Conservation (phyloP, 768 basidiomycete genomes). For the Boletus bicolor region DNA sequence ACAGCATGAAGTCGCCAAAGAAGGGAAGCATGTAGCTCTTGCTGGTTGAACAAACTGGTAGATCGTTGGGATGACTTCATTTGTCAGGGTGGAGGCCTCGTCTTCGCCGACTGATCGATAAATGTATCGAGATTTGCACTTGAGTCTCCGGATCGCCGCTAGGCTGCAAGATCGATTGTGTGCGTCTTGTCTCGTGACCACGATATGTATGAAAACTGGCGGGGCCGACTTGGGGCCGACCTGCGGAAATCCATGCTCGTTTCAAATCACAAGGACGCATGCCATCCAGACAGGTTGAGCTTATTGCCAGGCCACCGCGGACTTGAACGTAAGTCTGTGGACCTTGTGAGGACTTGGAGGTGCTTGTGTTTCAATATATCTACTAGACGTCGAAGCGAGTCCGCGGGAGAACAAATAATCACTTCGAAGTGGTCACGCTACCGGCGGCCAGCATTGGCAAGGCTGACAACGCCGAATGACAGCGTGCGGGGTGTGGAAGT, state of each 20-base stretch:
- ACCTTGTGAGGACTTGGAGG: constrained; percentile 2
- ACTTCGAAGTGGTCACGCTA: background rate
- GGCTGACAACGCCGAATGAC: background rate
- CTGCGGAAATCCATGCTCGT: constrained; percentile 3
- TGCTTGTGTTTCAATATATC: constrained; percentile 5
- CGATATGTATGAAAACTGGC: constrained; percentile 11
- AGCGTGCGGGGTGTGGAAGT: background rate
- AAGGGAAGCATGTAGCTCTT: background rate
- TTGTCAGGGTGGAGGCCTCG: constrained; percentile 4
- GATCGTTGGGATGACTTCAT: constrained; percentile 16
- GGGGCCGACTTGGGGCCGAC: constrained; percentile 10
- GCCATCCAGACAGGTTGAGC: background rate
- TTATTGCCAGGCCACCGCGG: constrained; percentile 22
- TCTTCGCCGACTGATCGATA: constrained; percentile 21
- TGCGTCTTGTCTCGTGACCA: constrained; percentile 3
- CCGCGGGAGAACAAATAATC: constrained; percentile 3
- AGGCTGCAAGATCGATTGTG: constrained; percentile 6
- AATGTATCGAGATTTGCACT: constrained; percentile 21
- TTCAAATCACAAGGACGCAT: constrained; percentile 2
- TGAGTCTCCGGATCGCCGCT: constrained; percentile 13
- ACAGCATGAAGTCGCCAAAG: constrained; percentile 11
- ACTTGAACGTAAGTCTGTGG: constrained; percentile 11
- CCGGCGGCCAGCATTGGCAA: background rate
- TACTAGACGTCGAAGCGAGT: constrained; percentile 8
- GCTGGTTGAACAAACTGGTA: background rate